Conservation (phyloP, 1,284 basidiomycete genomes). For the Malassezia yamatoensis region DNA sequence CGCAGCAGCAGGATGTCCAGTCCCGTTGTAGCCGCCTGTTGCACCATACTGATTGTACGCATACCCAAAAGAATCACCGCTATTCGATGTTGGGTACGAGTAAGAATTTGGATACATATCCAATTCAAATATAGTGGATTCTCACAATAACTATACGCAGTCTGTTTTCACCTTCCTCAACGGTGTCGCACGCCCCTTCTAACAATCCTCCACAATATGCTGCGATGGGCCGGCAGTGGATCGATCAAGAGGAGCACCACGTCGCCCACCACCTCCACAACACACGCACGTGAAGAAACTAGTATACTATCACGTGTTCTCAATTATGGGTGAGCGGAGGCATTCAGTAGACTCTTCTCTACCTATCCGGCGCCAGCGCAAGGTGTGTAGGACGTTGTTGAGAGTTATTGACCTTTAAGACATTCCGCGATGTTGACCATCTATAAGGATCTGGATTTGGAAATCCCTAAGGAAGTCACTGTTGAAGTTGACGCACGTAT, state of each 20-base stretch:
- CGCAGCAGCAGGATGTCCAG: not conserved
- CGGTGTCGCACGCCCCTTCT: not conserved
- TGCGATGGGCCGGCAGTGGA: not conserved
- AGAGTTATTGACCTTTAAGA: slow-evolving; percentile 2
- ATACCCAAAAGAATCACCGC: slow-evolving; percentile 1
- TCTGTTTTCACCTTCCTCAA: not conserved
- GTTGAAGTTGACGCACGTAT: slow-evolving; percentile 40
- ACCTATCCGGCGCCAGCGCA: slow-evolving; percentile 17
- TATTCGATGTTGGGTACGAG: slow-evolving; percentile 2
- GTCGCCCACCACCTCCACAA: not conserved
- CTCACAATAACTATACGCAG: slow-evolving; percentile 3
- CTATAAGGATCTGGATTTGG: slow-evolving; percentile 48
- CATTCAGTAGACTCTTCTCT: slow-evolving; percentile 4
- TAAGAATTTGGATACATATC: slow-evolving; percentile 5
- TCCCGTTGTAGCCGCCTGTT: not conserved
- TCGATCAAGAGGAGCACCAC: not conserved
- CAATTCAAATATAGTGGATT: not conserved
- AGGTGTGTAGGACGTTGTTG: slow-evolving; percentile 7
- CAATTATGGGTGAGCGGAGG: not conserved
- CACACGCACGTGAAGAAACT: slow-evolving; percentile 1
- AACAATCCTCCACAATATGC: not conserved
- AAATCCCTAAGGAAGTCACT: slow-evolving; percentile 36
- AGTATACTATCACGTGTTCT: slow-evolving; percentile 9
- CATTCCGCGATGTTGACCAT: slow-evolving; percentile 41
- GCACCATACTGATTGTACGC: not conserved